Base-by-base conservation (phyloP, 2,329 filamentous ascomycete species). In the Colletotrichum tanaceti region DNA sequence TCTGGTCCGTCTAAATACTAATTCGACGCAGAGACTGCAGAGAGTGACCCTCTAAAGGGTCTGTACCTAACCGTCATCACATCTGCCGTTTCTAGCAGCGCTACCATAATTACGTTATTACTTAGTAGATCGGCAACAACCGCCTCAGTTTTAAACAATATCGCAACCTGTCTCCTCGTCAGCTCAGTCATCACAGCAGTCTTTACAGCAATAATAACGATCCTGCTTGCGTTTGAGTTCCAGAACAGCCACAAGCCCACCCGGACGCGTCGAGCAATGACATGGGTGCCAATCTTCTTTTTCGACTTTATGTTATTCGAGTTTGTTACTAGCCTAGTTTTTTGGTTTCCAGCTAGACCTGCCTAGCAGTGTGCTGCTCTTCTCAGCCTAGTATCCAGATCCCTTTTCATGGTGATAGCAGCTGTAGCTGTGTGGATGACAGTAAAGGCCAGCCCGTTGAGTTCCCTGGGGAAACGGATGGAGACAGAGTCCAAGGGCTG, bases 41-140 rank as follows among this genome's bases (percentile, higher is more conserved):
- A 54, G n/a, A 38, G 9, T 54, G 35, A 35, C 18, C 50, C 32
- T 22, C 50, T 54, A 32, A 54, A 16, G 35, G 20, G 50, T 39
- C 20, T 38, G 35, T 54, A 54, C n/a, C 35, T 10, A 39, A 54
- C 28, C 16, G 4, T 54, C 11, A 39, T 14, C 10, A 11, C n/a
- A 22, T 38, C 50, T n/a, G 50, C 50, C n/a, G n/a, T 54, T 39
- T 54, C 35, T 54, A n/a, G 50, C 35, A 54, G 32, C 10, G 20
- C 50, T 54, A 22, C 50, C 14, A 38, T 39, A 13, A 13, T 54
- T 13, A 22, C n/a, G n/a, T n/a, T 54, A 18, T 54, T 54, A 32
- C n/a, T 38, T 22, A 13, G 5, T 54, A 35, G n/a, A 54, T 22
- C 35, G 20, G 9, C n/a, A 38, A 54, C 50, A 54, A 54, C 50